Evolutionary conservation across 1,284 basidiomycete genomes (phyloP), one percentile per base, ranked within the genome.

Genomic region (Puccinia sorghi): DNA sequence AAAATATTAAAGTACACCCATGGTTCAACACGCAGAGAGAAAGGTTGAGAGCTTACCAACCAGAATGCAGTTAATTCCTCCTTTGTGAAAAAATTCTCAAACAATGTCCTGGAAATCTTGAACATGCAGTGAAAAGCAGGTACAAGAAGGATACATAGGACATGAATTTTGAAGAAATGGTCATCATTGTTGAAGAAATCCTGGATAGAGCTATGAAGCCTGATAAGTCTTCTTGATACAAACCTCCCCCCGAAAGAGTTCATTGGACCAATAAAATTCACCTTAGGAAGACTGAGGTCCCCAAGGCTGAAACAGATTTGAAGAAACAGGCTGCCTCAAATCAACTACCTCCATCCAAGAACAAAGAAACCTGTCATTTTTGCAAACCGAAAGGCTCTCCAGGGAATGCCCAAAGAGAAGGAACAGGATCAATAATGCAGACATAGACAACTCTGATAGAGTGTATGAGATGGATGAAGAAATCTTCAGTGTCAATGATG

Each of bases 1-100:
- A 57, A 1, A 57, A 25, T 57, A 57, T 1, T 4, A 57, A 32
- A 32, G 25, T 57, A 1, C 56, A 54, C 20, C 7, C 7, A n/a
- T 54, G 50, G 50, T 54, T 54, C 50, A 54, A 54, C 12, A 54
- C 50, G 2, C 50, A 54, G 50, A 54, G 50, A n/a, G 50, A 54
- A n/a, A 54, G 50, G 2, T 17, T 54, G 3, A 17, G 50, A 54
- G 50, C 50, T 2, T 54, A 20, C 12, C 50, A 54, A 20, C 50
- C 50, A 17, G 50, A 54, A 54, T 15, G 7, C 0, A 54, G 50
- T 54, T 4, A 54, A 54, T 54, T 1, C n/a, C 50, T 54, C 2
- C 2, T 54, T 8, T 54, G 3, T 54, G 50, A 54, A 20, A 54
- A 54, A 7, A 7, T 54, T 2, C 2, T 57, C 1, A 57, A 57